Evolutionary conservation across 192 early-diverging fungal species (phyloP).

Genomic region (Coemansia sp.): DNA sequence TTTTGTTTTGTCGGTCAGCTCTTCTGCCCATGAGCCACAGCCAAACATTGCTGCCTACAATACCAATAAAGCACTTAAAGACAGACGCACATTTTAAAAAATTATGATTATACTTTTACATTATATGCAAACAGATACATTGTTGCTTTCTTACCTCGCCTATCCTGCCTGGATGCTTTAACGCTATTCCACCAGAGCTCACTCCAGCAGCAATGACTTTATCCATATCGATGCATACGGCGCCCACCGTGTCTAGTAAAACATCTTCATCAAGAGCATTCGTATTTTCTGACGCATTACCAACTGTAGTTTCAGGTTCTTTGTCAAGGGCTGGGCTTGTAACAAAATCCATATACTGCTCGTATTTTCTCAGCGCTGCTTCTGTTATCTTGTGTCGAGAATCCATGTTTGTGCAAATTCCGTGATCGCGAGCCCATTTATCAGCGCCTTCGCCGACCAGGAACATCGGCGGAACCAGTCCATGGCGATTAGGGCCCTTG

Average conservation of each 20-base stretch:
- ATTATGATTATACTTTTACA: background rate
- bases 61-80: background rate
- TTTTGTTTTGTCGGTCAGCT: conserved; percentile 5
- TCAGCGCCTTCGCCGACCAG: conserved; percentile 63
- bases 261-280: conserved; percentile 1
- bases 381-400: conserved; percentile 28
- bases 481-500: conserved; percentile 18
- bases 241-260: conserved; percentile 85
- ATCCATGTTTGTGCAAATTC: conserved; percentile 13
- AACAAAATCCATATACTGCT: conserved; percentile 19
- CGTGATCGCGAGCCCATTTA: conserved; percentile 29
- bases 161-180: conserved; percentile 81
- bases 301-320: background rate
- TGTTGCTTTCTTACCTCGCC: conserved; percentile 64
- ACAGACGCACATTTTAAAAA: too few species aligned
- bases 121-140: too few species aligned
- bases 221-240: conserved; percentile 67
- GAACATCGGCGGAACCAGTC: conserved; percentile 61
- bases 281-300: too few species aligned
- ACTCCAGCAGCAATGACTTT: conserved; percentile 75
- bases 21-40: conserved; percentile 79
- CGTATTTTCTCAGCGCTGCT: conserved; percentile 19
- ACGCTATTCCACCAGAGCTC: conserved; percentile 83
- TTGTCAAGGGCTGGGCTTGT: background rate
- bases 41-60: conserved; percentile 80